phyloP scores from a whole-genome alignment of 345 rosid genomes.

The Trapa incisa region DNA sequence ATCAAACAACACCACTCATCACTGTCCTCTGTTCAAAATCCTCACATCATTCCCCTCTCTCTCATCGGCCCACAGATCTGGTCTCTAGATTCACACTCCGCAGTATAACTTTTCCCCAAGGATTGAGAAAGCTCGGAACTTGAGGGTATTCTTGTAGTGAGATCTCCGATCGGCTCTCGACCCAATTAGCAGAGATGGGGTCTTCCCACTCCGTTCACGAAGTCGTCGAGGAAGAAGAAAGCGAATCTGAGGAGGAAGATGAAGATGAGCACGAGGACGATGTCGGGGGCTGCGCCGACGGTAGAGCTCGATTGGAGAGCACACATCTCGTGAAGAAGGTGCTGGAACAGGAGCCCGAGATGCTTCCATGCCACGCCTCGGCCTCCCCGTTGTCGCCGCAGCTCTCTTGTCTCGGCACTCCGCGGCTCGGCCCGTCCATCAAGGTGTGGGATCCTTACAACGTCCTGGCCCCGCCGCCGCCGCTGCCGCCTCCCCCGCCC shows the following conservation, averaged over 20 bases:
- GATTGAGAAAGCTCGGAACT: neutral
- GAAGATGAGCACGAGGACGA: constrained; percentile 30
- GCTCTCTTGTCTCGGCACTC: constrained; percentile 75
- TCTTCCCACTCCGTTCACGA: constrained; percentile 45
- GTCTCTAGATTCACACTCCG: neutral
- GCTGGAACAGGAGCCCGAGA: constrained; percentile 79
- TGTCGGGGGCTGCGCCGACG: constrained; percentile 17
- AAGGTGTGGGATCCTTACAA: constrained; percentile 97
- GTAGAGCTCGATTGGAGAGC: constrained; percentile 13
- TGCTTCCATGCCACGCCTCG: constrained; percentile 81
- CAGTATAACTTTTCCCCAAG: neutral
- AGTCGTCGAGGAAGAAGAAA: constrained; percentile 17
- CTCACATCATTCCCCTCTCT: neutral
- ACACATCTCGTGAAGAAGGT: constrained; percentile 61
- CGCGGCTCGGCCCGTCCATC: constrained; percentile 77
- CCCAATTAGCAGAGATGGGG: constrained; percentile 33
- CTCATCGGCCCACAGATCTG: neutral
- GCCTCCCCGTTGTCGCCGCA: constrained; percentile 93
- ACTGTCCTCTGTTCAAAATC: neutral
- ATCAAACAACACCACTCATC: neutral
- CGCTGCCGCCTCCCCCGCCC: constrained; percentile 39
- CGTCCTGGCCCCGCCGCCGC: constrained; percentile 70
- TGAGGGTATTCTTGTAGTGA: neutral
- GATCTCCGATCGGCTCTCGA: constrained; percentile 1
- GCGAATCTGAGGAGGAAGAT: constrained; percentile 29